Evolutionary conservation across 1,284 basidiomycete species (phyloP), one percentile per base, ranked within the genome.

Genomic region (Hortiboletus rubellus): DNA sequence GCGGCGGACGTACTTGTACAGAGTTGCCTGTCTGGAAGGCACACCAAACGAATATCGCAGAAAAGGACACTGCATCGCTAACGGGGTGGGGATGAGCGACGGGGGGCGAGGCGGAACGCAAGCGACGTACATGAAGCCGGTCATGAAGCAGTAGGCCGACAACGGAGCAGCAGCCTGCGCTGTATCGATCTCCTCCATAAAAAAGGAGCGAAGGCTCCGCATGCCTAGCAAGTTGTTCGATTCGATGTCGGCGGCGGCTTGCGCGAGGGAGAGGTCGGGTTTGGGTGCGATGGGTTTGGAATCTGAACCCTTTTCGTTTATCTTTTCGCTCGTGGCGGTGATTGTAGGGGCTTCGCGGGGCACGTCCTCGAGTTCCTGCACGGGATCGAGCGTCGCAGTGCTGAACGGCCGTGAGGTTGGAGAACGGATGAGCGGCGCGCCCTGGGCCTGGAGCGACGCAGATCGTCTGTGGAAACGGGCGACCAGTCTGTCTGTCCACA

Each of bases 11-110:
- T 60, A 83, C 85, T 74, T 89, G 86, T 12, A 83, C 77, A 54
- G 84, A 83, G 66, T 89, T 89, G 37, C 87, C 88, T 0, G 87
- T 94, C 72, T 94, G 91, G 74, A 94, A 94, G 2, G 89, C 91
- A 69, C 88, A 90, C 92, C 92, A 94, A 24, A 94, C 83, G 69
- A 85, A 94, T 59, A 90, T 80, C 10, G 92, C 88, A 46, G 89
- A 85, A 77, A 93, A 94, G 1, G 85, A 86, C 17, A 93, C 77
- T 2, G 85, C 81, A 63, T 89, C 85, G 18, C 88, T 89, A 66
- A 27, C 17, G 37, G 17, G 24, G n/a, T 18, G 3, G 42, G n/a
- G 42, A 46, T 51, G 40, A 53, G 52, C 27, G 52, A 59, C 11
- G 17, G 3, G n/a, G 7, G n/a, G 7, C 5, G 17, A 33, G 24